Conservation (phyloP, 1,284 basidiomycete species). For the Ganoderma lingzhi region DNA sequence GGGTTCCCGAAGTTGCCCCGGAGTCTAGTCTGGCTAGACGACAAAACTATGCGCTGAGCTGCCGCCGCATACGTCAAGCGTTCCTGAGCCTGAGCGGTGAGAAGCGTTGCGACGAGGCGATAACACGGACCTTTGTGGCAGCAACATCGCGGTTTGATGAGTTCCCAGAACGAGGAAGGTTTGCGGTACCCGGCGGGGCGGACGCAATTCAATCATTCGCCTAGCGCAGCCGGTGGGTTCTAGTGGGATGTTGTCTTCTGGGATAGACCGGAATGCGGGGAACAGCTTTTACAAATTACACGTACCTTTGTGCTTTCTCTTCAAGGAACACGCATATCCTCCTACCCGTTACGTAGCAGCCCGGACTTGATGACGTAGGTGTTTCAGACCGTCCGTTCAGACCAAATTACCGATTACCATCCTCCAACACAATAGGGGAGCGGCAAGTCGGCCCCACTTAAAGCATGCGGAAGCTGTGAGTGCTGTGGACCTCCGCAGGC, state of each 20-base stretch:
- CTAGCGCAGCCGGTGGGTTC: not conserved
- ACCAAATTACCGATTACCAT: not conserved
- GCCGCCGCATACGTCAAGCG: not conserved
- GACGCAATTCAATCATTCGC: not conserved
- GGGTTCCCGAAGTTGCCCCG: not conserved
- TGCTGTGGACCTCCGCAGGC: not conserved
- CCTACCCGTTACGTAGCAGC: not conserved
- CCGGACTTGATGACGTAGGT: not conserved
- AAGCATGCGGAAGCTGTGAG: not conserved
- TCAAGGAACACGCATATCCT: not conserved
- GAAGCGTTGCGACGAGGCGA: not conserved
- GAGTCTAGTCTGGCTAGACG: not conserved
- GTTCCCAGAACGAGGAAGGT: not conserved
- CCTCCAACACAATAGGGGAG: not conserved
- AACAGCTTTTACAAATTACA: not conserved
- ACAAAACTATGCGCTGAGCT: not conserved
- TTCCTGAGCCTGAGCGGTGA: conserved; percentile 2
- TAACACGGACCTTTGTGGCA: not conserved
- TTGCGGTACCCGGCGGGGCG: not conserved
- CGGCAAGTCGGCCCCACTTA: not conserved
- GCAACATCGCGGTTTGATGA: not conserved
- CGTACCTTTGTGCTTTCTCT: not conserved
- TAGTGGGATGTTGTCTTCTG: not conserved
- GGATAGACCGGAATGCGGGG: not conserved
- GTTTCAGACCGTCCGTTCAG: not conserved